Conservation (phyloP, 805 yeast species). For the Yarrowia osloensis region DNA sequence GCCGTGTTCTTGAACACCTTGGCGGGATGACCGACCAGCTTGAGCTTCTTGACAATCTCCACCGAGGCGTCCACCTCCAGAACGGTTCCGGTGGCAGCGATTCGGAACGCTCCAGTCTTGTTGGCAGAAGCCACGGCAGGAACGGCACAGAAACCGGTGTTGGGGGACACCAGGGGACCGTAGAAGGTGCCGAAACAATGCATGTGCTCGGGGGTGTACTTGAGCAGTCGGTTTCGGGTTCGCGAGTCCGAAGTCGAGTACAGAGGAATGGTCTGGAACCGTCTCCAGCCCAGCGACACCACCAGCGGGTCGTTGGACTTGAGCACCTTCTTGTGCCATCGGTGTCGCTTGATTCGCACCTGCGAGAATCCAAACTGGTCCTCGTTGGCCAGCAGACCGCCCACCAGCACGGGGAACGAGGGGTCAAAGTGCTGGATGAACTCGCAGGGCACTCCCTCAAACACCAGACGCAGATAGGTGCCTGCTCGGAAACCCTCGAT, state of each 20-base stretch:
- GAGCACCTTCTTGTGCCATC: slow-evolving; percentile 97
- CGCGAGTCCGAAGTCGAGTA: slow-evolving; percentile 97
- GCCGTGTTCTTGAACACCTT: slow-evolving; percentile 96
- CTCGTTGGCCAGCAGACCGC: slow-evolving; percentile 89
- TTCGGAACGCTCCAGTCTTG: slow-evolving; percentile 87
- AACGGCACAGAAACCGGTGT: slow-evolving; percentile 95
- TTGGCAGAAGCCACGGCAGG: slow-evolving; percentile 81
- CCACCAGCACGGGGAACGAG: slow-evolving; percentile 78
- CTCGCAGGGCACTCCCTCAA: slow-evolving; percentile 84
- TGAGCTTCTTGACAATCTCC: slow-evolving; percentile 93
- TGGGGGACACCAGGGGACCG: slow-evolving; percentile 96
- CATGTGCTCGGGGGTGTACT: slow-evolving; percentile 97
- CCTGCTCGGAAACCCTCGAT: slow-evolving; percentile 95
- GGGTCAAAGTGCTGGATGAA: slow-evolving; percentile 86
- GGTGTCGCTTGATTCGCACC: slow-evolving; percentile 92
- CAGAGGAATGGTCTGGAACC: slow-evolving; percentile 94
- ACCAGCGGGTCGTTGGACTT: slow-evolving; percentile 95
- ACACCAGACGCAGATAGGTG: slow-evolving; percentile 85
- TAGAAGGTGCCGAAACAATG: slow-evolving; percentile 94
- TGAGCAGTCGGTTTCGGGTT: slow-evolving; percentile 96
- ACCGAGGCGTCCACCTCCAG: slow-evolving; percentile 86
- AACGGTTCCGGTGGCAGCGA: slow-evolving; percentile 95
- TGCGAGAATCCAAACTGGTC: slow-evolving; percentile 89
- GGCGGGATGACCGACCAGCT: slow-evolving; percentile 91
- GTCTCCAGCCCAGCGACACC: slow-evolving; percentile 94